A percentile compares a stretch with the other conserved stretches of the same genome.
These are phyloP conservation scores for Pseudohyphozyma bogoriensis DNA, from an alignment of 768 basidiomycete species.

Conservation along the genomic window DNA sequence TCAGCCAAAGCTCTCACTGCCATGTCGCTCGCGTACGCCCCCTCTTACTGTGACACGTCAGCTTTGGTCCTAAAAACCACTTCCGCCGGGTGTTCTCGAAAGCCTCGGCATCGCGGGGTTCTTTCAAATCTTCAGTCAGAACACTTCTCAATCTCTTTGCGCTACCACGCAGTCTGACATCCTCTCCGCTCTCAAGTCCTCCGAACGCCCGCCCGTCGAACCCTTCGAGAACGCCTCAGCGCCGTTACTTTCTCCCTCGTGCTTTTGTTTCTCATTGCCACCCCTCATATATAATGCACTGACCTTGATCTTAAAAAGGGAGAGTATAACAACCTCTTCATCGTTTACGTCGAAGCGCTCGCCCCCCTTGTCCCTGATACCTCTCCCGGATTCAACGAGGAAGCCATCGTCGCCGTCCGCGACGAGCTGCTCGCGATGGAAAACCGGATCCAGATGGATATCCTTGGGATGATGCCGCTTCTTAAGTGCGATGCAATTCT, in stretches of 20 bases:
- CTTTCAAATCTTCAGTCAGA: conserved; percentile 35
- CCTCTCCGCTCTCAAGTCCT: conserved; percentile 25
- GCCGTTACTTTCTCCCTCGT: conserved; percentile 18
- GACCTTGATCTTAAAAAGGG: background rate
- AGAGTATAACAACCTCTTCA: background rate
- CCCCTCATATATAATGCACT: background rate
- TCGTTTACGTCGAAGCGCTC: background rate
- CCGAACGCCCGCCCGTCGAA: conserved; percentile 33
- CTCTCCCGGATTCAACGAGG: conserved; percentile 15
- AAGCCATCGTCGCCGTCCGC: conserved; percentile 20
- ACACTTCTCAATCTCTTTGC: too few species aligned
- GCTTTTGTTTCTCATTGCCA: conserved; percentile 1
- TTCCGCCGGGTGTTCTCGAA: too few species aligned
- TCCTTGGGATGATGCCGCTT: conserved; percentile 31
- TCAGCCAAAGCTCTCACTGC: conserved; percentile 31
- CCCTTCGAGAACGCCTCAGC: conserved; percentile 29
- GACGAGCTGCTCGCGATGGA: conserved; percentile 32
- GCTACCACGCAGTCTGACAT: background rate
- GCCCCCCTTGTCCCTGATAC: conserved; percentile 23
- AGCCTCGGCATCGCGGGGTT: too few species aligned
- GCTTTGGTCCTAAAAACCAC: too few species aligned
- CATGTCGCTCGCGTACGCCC: conserved; percentile 33
- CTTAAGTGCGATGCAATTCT: conserved; percentile 21
- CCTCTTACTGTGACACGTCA: too few species aligned
- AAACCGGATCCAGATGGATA: conserved; percentile 30